A percentile compares a stretch with the other conserved stretches of the same genome.
Conservation (phyloP, 192 early-diverging fungal species). For the Chytriomyces hyalinus region DNA sequence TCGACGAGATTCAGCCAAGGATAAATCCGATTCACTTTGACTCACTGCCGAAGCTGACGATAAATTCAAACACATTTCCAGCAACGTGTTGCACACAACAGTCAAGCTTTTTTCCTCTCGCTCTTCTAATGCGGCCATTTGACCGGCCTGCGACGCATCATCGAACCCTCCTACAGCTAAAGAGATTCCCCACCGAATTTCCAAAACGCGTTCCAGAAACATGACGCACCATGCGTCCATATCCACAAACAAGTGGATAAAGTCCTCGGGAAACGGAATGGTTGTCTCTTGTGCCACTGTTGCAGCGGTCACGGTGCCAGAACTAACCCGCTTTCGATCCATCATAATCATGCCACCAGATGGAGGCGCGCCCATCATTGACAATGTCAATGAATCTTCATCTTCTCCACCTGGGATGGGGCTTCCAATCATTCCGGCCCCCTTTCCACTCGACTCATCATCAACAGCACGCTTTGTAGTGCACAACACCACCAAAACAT, state of each 20-base stretch:
- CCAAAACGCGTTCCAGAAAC: conserved; percentile 87
- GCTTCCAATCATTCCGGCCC: neutral
- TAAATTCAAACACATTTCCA: conserved; percentile 84
- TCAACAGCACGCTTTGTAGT: conserved; percentile 27
- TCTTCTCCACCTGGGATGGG: neutral
- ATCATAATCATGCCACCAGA: conserved; percentile 1
- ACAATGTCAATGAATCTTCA: conserved; percentile 9
- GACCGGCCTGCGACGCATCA: conserved; percentile 5
- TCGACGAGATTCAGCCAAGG: conserved; percentile 17
- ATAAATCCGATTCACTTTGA: neutral
- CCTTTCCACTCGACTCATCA: conserved; percentile 3
- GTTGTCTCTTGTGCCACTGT: conserved; percentile 7
- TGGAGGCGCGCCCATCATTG: neutral
- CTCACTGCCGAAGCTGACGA: conserved; percentile 31
- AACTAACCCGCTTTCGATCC: neutral
- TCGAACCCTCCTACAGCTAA: conserved; percentile 30
- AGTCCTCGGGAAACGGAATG: conserved; percentile 49
- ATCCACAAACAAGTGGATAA: conserved; percentile 89
- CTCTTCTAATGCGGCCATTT: conserved; percentile 59
- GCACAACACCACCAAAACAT: conserved; percentile 53
- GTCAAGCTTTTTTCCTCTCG: conserved; percentile 51
- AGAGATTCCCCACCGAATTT: conserved; percentile 70
- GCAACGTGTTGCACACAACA: conserved; percentile 86
- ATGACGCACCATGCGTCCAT: conserved; percentile 75
- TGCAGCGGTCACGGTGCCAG: neutral